A percentile compares a stretch with the other conserved stretches of the same genome.
phyloP scores from a whole-genome alignment of 768 basidiomycete genomes.

The Harrya chromipes region DNA sequence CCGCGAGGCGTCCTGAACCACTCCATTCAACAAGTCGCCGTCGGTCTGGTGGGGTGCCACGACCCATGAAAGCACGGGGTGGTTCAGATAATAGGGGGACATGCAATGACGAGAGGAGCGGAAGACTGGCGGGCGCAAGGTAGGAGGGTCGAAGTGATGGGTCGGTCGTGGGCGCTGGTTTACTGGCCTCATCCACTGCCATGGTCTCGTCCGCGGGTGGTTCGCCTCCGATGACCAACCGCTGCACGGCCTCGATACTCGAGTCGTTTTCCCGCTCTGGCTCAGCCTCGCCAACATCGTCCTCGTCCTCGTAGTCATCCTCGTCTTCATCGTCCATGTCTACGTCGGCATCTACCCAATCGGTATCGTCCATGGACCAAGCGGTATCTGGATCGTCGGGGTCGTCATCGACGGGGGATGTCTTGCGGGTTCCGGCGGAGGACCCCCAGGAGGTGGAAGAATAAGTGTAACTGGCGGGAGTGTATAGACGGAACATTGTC shows the following conservation, averaged over 20 bases:
- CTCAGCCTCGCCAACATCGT: constrained; percentile 16
- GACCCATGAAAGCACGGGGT: constrained; percentile 34
- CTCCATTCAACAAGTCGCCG: constrained; percentile 31
- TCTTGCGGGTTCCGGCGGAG: constrained; percentile 8
- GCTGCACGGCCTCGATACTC: constrained; percentile 12
- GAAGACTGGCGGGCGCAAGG: constrained; percentile 13
- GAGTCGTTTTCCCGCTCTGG: constrained; percentile 16
- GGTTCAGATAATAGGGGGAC: constrained; percentile 33
- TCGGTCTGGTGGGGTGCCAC: constrained; percentile 32
- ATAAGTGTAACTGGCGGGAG: constrained; percentile 33
- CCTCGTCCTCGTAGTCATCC: constrained; percentile 31
- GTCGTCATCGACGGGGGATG: constrained; percentile 16
- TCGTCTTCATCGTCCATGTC: constrained; percentile 34
- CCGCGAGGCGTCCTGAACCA: constrained; percentile 14
- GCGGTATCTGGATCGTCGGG: constrained; percentile 14
- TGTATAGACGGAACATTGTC: constrained; percentile 32
- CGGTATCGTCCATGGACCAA: constrained; percentile 23
- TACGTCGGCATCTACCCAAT: constrained; percentile 26
- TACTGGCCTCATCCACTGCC: background rate
- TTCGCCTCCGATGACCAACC: constrained; percentile 7
- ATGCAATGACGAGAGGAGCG: constrained; percentile 28
- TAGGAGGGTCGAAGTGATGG: constrained; percentile 3
- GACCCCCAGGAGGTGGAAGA: constrained; percentile 21
- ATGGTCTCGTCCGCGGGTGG: background rate
- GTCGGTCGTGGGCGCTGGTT: background rate